Conservation (phyloP, 371 early-diverging fungal species). For the Spraguea lophii region DNA sequence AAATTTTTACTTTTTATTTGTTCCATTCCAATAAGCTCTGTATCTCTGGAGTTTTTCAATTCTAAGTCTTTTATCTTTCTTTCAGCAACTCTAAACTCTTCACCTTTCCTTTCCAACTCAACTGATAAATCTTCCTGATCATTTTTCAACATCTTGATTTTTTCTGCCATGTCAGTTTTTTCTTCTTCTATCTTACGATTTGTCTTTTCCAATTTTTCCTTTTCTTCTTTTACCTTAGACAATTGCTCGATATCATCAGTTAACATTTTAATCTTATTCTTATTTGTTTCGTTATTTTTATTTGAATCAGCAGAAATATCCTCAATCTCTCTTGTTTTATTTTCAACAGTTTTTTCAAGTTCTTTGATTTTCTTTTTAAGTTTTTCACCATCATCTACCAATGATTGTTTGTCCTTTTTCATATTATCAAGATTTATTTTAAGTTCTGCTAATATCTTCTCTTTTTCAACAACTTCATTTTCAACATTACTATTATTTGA, state of each 20-base stretch:
- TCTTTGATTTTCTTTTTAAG: conserved; percentile 5
- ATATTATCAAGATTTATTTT: conserved; percentile 3
- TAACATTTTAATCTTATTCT: neutral
- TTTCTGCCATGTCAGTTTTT: neutral
- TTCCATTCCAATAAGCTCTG: too few relatives aligned
- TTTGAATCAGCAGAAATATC: neutral
- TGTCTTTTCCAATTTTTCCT: neutral
- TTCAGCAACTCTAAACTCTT: neutral
- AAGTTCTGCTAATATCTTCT: neutral
- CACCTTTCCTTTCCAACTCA: neutral
- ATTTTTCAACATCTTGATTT: neutral
- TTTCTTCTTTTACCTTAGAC: neutral
- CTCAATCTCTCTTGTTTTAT: neutral
- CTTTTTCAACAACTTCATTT: neutral
- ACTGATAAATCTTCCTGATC: neutral
- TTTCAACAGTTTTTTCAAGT: neutral
- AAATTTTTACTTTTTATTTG: too few relatives aligned
- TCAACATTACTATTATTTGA: neutral
- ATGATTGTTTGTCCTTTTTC: neutral
- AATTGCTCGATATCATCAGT: neutral
- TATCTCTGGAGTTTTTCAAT: too few relatives aligned
- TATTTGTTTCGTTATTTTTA: neutral
- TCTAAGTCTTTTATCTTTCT: neutral
- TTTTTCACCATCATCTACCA: neutral
- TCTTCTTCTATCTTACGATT: neutral